These are phyloP conservation scores for Serpula lacrymans DNA, from an alignment of 768 basidiomycete species.

Conservation along the genomic window DNA sequence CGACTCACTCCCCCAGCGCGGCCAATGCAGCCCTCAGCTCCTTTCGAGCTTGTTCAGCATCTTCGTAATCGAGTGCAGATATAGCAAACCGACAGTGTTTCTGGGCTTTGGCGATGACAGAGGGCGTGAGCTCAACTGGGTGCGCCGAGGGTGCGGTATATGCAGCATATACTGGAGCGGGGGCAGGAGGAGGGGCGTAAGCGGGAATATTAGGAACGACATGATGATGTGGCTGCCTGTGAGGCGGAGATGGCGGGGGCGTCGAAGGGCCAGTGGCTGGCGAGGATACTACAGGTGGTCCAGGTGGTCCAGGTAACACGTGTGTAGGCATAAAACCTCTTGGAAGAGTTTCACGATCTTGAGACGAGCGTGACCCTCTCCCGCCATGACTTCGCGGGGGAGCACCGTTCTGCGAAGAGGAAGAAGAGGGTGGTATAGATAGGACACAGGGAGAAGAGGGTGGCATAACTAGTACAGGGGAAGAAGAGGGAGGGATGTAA, in stretches of 20 bases:
- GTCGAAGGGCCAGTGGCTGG: slow-evolving; percentile 11
- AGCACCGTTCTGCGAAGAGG: too few species aligned
- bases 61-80: slow-evolving; percentile 94
- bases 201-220: slow-evolving; percentile 14
- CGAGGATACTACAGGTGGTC: slow-evolving; percentile 14
- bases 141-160: slow-evolving; percentile 8
- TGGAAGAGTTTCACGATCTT: slow-evolving; percentile 5
- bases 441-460: slow-evolving; percentile 30
- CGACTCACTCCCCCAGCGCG: slow-evolving; percentile 50
- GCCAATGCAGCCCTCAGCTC: slow-evolving; percentile 78
- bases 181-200: slow-evolving; percentile 10
- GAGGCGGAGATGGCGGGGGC: slow-evolving; percentile 21
- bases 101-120: slow-evolving; percentile 71
- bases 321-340: slow-evolving; percentile 16
- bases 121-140: slow-evolving; percentile 64
- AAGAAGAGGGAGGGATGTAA: slow-evolving; percentile 3
- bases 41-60: slow-evolving; percentile 78
- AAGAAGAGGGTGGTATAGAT: slow-evolving; percentile 16
- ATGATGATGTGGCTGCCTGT: background rate
- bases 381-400: slow-evolving; percentile 4
- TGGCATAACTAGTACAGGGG: slow-evolving; percentile 15
- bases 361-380: slow-evolving; percentile 7
- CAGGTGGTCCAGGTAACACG: slow-evolving; percentile 10
- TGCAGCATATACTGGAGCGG: slow-evolving; percentile 12
- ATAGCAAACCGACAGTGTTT: slow-evolving; percentile 93